These are phyloP conservation scores for Cicer judaicum DNA, from an alignment of 306 rosid genomes.

Conservation along the genomic window DNA sequence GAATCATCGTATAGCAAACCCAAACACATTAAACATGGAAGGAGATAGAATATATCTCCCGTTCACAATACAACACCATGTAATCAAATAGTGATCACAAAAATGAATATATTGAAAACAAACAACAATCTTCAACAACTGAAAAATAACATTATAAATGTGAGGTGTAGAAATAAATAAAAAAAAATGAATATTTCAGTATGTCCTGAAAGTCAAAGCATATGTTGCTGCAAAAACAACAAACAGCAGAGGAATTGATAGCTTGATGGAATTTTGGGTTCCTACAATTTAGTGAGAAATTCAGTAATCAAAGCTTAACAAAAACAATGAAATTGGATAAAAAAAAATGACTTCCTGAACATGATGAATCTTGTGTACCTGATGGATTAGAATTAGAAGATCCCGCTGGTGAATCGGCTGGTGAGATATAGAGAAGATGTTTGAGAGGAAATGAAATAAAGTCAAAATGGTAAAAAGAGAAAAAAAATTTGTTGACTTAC, in stretches of 20 bases:
- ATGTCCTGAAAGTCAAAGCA: conserved; percentile 47
- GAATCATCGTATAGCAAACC: background rate
- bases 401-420: conserved; percentile 62
- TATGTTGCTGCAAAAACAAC: conserved; percentile 57
- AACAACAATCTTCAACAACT: conserved; percentile 21
- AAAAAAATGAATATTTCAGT: conserved; percentile 49
- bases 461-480: background rate
- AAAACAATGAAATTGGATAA: background rate
- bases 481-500: conserved; percentile 42
- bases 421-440: conserved; percentile 16
- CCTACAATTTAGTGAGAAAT: conserved; percentile 49
- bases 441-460: too few species aligned
- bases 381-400: conserved; percentile 65
- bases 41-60: conserved; percentile 32
- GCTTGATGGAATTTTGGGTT: conserved; percentile 57
- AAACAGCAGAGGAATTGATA: conserved; percentile 57
- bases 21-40: conserved; percentile 39
- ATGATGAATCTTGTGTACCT: conserved; percentile 50
- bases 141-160: background rate
- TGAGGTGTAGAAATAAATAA: conserved; percentile 32
- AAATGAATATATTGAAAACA: conserved; percentile 34
- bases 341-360: background rate
- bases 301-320: background rate
- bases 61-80: conserved; percentile 39
- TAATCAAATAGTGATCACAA: conserved; percentile 8